Evolutionary conservation across 2,329 filamentous ascomycete species (phyloP), one percentile per base, ranked within the genome.

Genomic region (Alternaria sp.): DNA sequence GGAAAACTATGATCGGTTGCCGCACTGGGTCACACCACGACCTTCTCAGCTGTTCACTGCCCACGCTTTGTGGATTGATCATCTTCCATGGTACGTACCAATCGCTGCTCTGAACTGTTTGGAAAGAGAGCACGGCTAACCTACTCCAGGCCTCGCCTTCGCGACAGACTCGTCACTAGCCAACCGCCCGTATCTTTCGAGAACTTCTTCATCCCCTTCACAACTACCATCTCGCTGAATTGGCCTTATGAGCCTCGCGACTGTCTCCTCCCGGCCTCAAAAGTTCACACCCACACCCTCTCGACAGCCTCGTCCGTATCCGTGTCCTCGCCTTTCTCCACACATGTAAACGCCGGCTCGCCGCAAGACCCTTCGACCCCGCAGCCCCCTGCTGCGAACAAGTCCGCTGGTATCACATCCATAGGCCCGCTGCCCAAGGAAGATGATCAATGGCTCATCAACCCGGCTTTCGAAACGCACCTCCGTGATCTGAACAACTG

Each of bases 401-500:
- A 70, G 3, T 67, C 72, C 8, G 70, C 64, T 7, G 43, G 46
- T 9, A 30, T 63, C 24, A 44, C 59, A 9, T 54, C 51, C 11
- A 57, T 51, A n/a, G 62, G 59, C 7, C 22, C 46, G 2, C 55
- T 70, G 1, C 64, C 66, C 9, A 71, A 67, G 24, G 76, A 76
- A 16, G 74, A 76, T 3, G 87, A 89, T 8, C 89, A 93, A 70
- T 82, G 93, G 61, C 84, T 91, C 64, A 92, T 97, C 64, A 96
- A 95, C 65, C 93, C 93, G 0, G 91, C 92, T 0, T 97, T 96
- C 75, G 92, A 96, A 79, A 84, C 88, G 38, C 93, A 97, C 75
- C 74, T 97, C 49, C 81, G 90, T 3, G 85, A 91, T 43, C 73
- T 93, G 39, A 86, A 89, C 60, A 96, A 96, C 71, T 97, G 94